Conservation (phyloP, 1,284 basidiomycete species). For the Sporisorium iseilematis-ciliati region DNA sequence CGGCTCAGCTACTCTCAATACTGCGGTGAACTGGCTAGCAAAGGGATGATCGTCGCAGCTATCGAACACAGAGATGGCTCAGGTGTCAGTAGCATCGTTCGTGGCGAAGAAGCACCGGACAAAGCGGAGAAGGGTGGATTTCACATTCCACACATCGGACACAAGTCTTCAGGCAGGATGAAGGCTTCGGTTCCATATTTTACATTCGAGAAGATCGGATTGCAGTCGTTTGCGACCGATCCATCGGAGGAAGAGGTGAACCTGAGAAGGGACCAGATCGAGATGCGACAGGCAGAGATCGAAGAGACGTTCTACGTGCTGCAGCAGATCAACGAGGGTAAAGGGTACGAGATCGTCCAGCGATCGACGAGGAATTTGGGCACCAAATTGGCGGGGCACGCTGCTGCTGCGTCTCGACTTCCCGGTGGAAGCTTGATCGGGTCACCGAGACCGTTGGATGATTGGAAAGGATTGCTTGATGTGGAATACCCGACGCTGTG, state of each 20-base stretch:
- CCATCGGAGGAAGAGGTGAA: constrained; percentile 69
- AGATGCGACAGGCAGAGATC: constrained; percentile 72
- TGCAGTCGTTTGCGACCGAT: constrained; percentile 62
- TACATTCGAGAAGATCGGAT: constrained; percentile 69
- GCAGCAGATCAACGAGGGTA: constrained; percentile 64
- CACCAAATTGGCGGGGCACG: constrained; percentile 41
- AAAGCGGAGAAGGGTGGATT: constrained; percentile 7
- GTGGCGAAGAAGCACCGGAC: constrained; percentile 38
- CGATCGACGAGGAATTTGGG: constrained; percentile 54
- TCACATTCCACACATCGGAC: constrained; percentile 15
- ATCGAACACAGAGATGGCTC: constrained; percentile 74
- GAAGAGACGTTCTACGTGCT: constrained; percentile 70
- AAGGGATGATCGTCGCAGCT: constrained; percentile 70
- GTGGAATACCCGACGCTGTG: constrained; percentile 43
- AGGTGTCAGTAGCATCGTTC: constrained; percentile 70
- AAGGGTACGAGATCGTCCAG: constrained; percentile 53
- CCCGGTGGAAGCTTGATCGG: constrained; percentile 17
- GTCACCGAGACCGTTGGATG: constrained; percentile 22
- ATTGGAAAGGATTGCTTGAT: constrained; percentile 61
- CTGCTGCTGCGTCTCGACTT: background rate
- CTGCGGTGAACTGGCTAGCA: constrained; percentile 59
- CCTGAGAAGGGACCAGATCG: constrained; percentile 72
- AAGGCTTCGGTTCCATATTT: constrained; percentile 57
- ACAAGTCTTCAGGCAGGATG: constrained; percentile 20
- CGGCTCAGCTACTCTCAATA: constrained; percentile 63